phyloP scores from a whole-genome alignment of 768 basidiomycete genomes.

The Russula sp. region DNA sequence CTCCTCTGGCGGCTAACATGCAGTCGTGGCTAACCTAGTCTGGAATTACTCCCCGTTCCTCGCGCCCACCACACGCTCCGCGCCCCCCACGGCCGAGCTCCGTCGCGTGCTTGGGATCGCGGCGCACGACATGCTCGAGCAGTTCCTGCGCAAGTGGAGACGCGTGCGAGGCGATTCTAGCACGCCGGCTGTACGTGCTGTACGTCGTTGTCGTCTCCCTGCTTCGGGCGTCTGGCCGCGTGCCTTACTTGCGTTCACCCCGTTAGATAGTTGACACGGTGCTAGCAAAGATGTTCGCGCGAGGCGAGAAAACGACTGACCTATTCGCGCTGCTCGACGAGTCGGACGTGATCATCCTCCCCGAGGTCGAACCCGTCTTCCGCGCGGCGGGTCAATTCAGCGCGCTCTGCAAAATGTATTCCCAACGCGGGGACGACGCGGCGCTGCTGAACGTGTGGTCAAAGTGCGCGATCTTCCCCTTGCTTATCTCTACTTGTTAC shows the following conservation, averaged over 20 bases:
- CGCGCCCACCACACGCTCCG: slow-evolving; percentile 56
- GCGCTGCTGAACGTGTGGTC: slow-evolving; percentile 64
- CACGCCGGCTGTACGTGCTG: slow-evolving; percentile 23
- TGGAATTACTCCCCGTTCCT: slow-evolving; percentile 89
- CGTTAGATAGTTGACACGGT: slow-evolving; percentile 74
- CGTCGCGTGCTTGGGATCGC: slow-evolving; percentile 54
- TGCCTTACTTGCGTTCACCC: background rate
- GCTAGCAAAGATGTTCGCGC: slow-evolving; percentile 66
- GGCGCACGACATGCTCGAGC: slow-evolving; percentile 71
- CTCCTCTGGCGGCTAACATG: slow-evolving; percentile 59
- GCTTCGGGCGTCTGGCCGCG: background rate
- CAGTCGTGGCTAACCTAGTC: slow-evolving; percentile 87
- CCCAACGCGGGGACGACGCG: slow-evolving; percentile 47
- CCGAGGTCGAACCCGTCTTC: slow-evolving; percentile 59
- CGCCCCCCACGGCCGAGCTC: slow-evolving; percentile 67
- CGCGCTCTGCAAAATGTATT: slow-evolving; percentile 57
- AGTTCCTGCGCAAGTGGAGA: slow-evolving; percentile 59
- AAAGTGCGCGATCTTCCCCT: slow-evolving; percentile 41
- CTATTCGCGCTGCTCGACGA: slow-evolving; percentile 53
- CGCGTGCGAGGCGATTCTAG: slow-evolving; percentile 38
- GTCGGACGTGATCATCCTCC: slow-evolving; percentile 45
- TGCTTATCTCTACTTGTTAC: background rate
- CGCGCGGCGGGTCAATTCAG: slow-evolving; percentile 47
- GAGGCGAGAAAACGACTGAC: slow-evolving; percentile 53
- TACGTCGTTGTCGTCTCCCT: slow-evolving; percentile 8